phyloP scores from a whole-genome alignment of 2,329 filamentous ascomycete species.

The Teratosphaeria destructans region DNA sequence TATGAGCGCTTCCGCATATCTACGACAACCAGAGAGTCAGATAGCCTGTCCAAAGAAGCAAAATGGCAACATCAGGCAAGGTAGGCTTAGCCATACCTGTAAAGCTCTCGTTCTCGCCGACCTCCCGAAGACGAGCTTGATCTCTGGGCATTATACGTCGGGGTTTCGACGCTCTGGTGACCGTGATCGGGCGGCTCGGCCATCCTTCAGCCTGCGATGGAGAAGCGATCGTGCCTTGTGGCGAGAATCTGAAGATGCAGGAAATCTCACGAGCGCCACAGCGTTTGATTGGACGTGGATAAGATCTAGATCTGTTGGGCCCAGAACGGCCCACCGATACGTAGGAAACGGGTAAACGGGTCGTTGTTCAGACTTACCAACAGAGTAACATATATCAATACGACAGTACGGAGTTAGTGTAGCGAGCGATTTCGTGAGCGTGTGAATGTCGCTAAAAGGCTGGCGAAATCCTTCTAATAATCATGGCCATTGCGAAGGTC shows the following conservation, averaged over 20 bases:
- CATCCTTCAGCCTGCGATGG: neutral
- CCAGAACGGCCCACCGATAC: neutral
- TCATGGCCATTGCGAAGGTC: neutral
- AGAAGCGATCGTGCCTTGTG: neutral
- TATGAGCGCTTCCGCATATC: neutral
- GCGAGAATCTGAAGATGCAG: neutral
- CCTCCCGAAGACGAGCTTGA: neutral
- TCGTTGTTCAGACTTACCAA: neutral
- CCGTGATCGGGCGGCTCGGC: neutral
- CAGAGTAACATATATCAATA: neutral
- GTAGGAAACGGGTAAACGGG: neutral
- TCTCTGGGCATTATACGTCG: neutral
- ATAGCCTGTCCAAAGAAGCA: neutral
- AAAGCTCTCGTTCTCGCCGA: neutral
- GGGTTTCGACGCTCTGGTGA: neutral
- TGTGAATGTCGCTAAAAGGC: too few species aligned
- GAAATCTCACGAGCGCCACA: neutral
- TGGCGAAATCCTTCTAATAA: too few species aligned
- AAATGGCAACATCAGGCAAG: neutral
- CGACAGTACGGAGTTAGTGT: neutral
- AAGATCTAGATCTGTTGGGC: neutral
- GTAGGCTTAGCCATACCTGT: neutral
- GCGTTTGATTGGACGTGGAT: neutral
- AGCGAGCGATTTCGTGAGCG: too few species aligned
- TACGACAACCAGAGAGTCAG: neutral